phyloP scores from a whole-genome alignment of 176 grass and related monocot genomes.

The Pontederia crassipes region DNA sequence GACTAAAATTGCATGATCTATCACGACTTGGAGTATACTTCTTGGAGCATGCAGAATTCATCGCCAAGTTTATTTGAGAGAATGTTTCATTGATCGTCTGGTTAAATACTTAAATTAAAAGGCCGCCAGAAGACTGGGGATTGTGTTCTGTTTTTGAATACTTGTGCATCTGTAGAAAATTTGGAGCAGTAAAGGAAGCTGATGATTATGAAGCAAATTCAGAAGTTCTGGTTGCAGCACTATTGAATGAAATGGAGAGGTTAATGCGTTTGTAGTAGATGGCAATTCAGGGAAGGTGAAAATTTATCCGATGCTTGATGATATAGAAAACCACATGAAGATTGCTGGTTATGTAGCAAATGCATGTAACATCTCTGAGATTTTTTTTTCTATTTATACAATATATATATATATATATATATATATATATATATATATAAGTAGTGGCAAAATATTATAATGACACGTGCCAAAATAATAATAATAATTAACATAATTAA shows the following conservation, averaged over 20 bases:
- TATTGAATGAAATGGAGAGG: constrained; percentile 38
- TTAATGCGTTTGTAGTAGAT: constrained; percentile 57
- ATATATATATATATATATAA: too few species aligned
- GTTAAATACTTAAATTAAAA: constrained; percentile 64
- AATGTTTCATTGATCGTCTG: constrained; percentile 35
- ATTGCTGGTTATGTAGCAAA: constrained; percentile 53
- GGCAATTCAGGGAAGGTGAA: constrained; percentile 45
- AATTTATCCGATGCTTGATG: constrained; percentile 47
- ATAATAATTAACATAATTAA: too few species aligned
- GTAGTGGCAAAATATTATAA: too few species aligned
- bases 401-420: too few species aligned
- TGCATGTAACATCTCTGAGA: constrained; percentile 52
- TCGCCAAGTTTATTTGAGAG: constrained; percentile 43
- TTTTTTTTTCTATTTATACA: constrained; percentile 44
- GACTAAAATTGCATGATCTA: constrained; percentile 60
- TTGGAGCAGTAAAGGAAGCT: constrained; percentile 46
- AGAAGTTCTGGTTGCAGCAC: constrained; percentile 56
- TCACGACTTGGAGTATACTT: constrained; percentile 50
- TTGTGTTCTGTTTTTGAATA: constrained; percentile 55
- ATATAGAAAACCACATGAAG: constrained; percentile 54
- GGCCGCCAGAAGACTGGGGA: constrained; percentile 56
- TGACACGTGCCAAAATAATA: too few species aligned
- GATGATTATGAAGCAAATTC: constrained; percentile 58
- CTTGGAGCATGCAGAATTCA: constrained; percentile 58
- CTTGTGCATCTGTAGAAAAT: constrained; percentile 39